Conservation (phyloP, 129 eudicot genomes). For the Chrysanthemum seticuspe region DNA sequence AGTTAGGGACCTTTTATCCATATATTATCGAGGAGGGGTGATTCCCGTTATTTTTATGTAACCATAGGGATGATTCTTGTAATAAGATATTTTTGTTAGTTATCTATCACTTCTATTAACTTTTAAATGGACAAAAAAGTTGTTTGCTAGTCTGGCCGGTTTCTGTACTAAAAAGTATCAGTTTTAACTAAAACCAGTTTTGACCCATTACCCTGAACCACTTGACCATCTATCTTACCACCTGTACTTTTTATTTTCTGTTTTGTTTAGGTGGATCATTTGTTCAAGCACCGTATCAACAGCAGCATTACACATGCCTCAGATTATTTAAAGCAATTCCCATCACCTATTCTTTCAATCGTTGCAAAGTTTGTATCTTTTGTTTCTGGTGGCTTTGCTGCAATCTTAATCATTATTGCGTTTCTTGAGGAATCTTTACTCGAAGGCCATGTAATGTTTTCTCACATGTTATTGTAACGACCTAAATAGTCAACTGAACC, state of each 20-base stretch:
- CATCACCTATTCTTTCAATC: conserved; percentile 65
- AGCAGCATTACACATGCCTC: conserved; percentile 70
- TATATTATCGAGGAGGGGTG: too few species aligned
- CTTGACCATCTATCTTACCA: too few species aligned
- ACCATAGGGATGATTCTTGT: too few species aligned
- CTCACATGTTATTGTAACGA: conserved; percentile 2
- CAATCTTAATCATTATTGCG: conserved; percentile 75
- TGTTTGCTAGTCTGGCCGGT: too few species aligned
- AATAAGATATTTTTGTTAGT: too few species aligned
- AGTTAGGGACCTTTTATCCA: too few species aligned
- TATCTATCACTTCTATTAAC: too few species aligned
- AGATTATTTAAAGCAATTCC: conserved; percentile 73
- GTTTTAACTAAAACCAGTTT: too few species aligned
- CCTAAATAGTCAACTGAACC: background rate
- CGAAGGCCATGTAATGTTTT: conserved; percentile 81
- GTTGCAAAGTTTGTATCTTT: conserved; percentile 78
- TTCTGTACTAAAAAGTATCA: too few species aligned
- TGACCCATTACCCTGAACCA: too few species aligned
- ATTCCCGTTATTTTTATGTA: too few species aligned
- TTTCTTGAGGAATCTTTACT: conserved; percentile 82
- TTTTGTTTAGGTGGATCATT: conserved; percentile 67
- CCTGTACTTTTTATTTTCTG: background rate
- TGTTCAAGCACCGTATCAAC: conserved; percentile 73
- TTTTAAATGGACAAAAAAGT: too few species aligned
- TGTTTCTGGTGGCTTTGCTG: conserved; percentile 93